Percentiles rank a stretch among this genome's conserved stretches.
phyloP scores from a whole-genome alignment of 2,329 filamentous ascomycete species.

The Mollisia scopiformis region DNA sequence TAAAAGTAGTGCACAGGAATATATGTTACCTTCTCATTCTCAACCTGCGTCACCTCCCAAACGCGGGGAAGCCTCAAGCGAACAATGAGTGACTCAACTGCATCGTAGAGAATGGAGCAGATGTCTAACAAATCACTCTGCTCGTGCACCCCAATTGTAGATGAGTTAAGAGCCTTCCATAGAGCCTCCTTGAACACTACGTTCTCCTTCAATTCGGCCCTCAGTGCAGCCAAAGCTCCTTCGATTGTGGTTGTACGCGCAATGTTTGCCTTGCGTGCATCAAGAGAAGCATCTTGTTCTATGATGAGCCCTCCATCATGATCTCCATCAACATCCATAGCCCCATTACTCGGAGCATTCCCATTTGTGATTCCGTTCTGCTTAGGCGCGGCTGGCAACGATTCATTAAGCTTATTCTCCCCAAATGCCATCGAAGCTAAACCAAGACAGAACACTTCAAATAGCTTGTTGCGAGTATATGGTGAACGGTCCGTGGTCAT shows the following conservation, averaged over 20 bases:
- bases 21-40: constrained; percentile 43
- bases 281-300: constrained; percentile 46
- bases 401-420: constrained; percentile 46
- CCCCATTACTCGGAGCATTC: constrained; percentile 13
- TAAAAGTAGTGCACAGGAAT: constrained; percentile 9
- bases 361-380: constrained; percentile 6
- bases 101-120: constrained; percentile 52
- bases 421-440: constrained; percentile 67
- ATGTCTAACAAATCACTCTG: constrained; percentile 54
- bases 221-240: constrained; percentile 50
- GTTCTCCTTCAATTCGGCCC: constrained; percentile 50
- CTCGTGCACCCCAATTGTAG: constrained; percentile 49
- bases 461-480: constrained; percentile 62
- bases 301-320: constrained; percentile 50
- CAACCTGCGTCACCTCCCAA: constrained; percentile 45
- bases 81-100: constrained; percentile 49
- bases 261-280: constrained; percentile 49
- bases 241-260: constrained; percentile 52
- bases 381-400: constrained; percentile 16
- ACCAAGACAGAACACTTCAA: constrained; percentile 60
- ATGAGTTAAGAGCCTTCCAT: constrained; percentile 54
- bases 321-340: constrained; percentile 22
- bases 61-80: constrained; percentile 50
- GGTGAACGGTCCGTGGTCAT: constrained; percentile 66
- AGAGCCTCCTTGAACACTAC: constrained; percentile 47